Conservation (phyloP, 225 moss, liverwort and hornwort species). For the Polytrichum commune region DNA sequence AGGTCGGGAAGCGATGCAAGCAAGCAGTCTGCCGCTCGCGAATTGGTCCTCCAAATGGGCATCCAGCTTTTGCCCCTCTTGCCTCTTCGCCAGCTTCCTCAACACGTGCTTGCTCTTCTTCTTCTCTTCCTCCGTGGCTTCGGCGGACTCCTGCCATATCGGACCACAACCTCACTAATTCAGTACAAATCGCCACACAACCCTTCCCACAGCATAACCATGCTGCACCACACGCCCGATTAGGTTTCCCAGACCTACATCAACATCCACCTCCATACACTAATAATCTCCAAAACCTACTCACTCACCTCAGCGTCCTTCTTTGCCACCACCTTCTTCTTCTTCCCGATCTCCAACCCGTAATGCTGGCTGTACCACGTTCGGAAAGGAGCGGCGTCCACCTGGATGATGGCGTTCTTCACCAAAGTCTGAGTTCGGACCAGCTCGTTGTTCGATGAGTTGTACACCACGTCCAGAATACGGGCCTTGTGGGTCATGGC, state of each 20-base stretch:
- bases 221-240: background rate
- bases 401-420: constrained; percentile 71
- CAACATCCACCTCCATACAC: background rate
- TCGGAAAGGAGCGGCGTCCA: constrained; percentile 69
- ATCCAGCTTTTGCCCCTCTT: constrained; percentile 71
- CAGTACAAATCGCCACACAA: background rate
- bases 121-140: constrained; percentile 49
- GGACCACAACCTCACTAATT: background rate
- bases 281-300: background rate
- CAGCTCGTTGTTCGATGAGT: constrained; percentile 67
- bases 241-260: background rate
- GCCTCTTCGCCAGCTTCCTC: constrained; percentile 77
- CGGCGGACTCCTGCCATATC: constrained; percentile 23
- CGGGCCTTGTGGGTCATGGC: constrained; percentile 78
- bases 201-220: too few species aligned
- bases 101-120: constrained; percentile 42
- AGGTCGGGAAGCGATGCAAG: constrained; percentile 68
- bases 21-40: constrained; percentile 66
- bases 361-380: constrained; percentile 67
- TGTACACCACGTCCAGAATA: constrained; percentile 82
- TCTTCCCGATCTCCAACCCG: constrained; percentile 65
- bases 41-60: constrained; percentile 85
- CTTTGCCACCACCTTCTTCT: constrained; percentile 51
- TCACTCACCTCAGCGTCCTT: constrained; percentile 47
- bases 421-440: constrained; percentile 56